Percentiles rank a stretch among this genome's conserved stretches.
Evolutionary conservation across 2,329 filamentous ascomycete genomes (phyloP).

Genomic region (Alternaria metachromatica): DNA sequence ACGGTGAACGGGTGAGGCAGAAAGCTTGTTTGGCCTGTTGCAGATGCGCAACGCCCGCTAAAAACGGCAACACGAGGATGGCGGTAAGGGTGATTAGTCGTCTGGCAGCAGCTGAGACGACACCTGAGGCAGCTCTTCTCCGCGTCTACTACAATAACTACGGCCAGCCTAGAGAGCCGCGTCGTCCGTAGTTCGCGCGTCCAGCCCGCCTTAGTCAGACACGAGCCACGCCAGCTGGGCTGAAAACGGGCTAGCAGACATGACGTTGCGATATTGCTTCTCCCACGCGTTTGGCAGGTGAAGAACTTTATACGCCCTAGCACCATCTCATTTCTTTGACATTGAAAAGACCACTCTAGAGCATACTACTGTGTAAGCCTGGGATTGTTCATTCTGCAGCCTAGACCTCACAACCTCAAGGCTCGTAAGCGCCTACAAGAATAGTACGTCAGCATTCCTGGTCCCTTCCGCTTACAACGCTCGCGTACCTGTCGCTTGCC

Average conservation of each 20-base stretch:
- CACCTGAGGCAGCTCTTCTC: background rate
- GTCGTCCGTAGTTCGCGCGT: constrained; percentile 18
- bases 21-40: constrained; percentile 28
- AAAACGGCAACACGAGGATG: constrained; percentile 3
- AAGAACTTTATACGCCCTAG: background rate
- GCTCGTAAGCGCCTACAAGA: constrained; percentile 3
- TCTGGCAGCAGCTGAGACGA: background rate
- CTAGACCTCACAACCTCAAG: background rate
- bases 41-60: constrained; percentile 9
- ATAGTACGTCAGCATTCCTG: constrained; percentile 21
- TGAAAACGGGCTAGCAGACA: constrained; percentile 7
- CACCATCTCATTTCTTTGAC: background rate
- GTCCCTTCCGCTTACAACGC: background rate
- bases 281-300: background rate
- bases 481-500: constrained; percentile 14
- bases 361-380: background rate
- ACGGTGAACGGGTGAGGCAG: constrained; percentile 23
- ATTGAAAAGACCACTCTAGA: background rate
- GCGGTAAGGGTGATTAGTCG: background rate
- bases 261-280: constrained; percentile 7
- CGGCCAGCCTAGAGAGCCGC: background rate
- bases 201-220: background rate
- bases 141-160: background rate
- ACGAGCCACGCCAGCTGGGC: background rate
- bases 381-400: background rate